A percentile compares a stretch with the other conserved stretches of the same genome.
Evolutionary conservation across 176 grass and related monocot genomes (phyloP).

Genomic region (Triticum aestivum): IWGSC_CS_RefSeq_v2.1 NC_057809.1:24402681-24403180

Average conservation of each 20-base stretch:
- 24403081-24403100: not conserved
- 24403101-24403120: too few species aligned
- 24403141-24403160: not conserved
- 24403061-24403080: not conserved
- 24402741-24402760: too few species aligned
- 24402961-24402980: not conserved
- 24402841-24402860: not conserved
- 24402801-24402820: too few species aligned
- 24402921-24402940: not conserved
- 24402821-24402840: not conserved
- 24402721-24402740: too few species aligned
- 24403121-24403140: not conserved
- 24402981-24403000: not conserved
- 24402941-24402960: not conserved
- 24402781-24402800: too few species aligned
- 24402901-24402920: not conserved
- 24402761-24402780: too few species aligned
- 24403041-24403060: not conserved
- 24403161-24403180: slow-evolving; percentile 74
- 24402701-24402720: too few species aligned
- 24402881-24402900: too few species aligned
- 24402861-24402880: not conserved
- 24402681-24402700: too few species aligned
- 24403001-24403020: too few species aligned
- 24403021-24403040: too few species aligned